Evolutionary conservation across 495 filamentous ascomycete species (phyloP), one percentile per base, ranked within the genome.

Genomic region (Delitschia confertaspora): DNA sequence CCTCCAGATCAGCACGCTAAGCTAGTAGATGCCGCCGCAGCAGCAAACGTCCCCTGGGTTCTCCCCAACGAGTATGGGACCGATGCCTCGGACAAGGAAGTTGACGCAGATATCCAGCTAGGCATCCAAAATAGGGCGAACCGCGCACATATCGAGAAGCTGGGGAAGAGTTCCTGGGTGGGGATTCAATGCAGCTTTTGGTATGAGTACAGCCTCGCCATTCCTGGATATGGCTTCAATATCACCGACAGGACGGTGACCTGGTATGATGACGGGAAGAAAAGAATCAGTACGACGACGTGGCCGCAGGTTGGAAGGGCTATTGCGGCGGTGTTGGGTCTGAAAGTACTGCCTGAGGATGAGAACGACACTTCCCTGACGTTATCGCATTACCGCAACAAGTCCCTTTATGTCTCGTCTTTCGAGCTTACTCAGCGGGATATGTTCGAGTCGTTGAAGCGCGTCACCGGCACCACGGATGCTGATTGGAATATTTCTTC

Each of bases 11-110:
- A 59, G 0, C 68, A 78, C 11, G 36, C 38, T 21, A 63, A 67
- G 33, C 64, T 84, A 39, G 58, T 80, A 47, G 50, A 67, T 2
- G 80, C 80, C 0, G 82, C 82, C 1, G 74, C 66, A 3, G 63
- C 71, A 29, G 80, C 82, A 1, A 71, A 70, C 3, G 74, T 85
- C 0, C 60, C 56, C 0, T 82, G 74, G 62, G 57, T 85, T 37
- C 53, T 83, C 23, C 80, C 82, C 13, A 82, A 81, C 57, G 67
- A 66, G 33, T 82, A 60, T 47, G 69, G 70, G 17, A 33, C 39
- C 16, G 71, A 76, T 41, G 40, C 31, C 7, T 32, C 51, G 3
- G 60, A 76, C 42, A 48, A 65, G 10, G 18, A 40, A 4, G 26
- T 71, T 4, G 17, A 47, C 31, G 47, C 65, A 16, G 69, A 76